phyloP scores from a whole-genome alignment of 2,329 filamentous ascomycete species.

The Incumbomyces delicatus region DNA sequence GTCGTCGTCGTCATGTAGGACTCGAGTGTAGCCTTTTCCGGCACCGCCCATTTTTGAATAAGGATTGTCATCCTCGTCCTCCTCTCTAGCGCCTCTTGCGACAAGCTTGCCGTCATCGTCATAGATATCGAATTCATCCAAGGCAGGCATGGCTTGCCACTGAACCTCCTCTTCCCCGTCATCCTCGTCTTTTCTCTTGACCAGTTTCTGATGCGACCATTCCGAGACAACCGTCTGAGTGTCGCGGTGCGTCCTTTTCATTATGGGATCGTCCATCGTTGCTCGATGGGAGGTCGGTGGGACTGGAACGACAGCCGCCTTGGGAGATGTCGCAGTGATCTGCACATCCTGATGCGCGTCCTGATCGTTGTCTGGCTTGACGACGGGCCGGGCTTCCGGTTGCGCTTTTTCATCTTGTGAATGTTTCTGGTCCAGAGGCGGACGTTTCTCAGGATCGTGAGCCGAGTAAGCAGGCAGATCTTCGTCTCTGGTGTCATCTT shows the following conservation, averaged over 20 bases:
- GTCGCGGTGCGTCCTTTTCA: slow-evolving; percentile 31
- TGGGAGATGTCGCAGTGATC: not conserved
- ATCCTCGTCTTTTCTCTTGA: slow-evolving; percentile 44
- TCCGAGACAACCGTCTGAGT: slow-evolving; percentile 53
- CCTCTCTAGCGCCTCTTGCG: slow-evolving; percentile 63
- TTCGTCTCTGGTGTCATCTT: no score
- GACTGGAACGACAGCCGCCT: slow-evolving; percentile 3
- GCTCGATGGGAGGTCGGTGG: slow-evolving; percentile 5
- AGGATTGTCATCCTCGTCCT: slow-evolving; percentile 53
- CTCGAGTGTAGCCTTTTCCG: slow-evolving; percentile 88
- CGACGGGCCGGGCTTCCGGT: no score
- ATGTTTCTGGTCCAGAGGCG: no score
- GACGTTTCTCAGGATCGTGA: no score
- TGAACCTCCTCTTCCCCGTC: slow-evolving; percentile 48
- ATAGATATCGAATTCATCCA: slow-evolving; percentile 88
- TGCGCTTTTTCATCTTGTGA: no score
- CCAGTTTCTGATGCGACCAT: slow-evolving; percentile 80
- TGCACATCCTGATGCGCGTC: no score
- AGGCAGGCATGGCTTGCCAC: slow-evolving; percentile 93
- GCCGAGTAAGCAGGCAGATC: no score
- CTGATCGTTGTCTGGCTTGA: not conserved
- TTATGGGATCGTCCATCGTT: slow-evolving; percentile 18
- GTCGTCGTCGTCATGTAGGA: slow-evolving; percentile 93
- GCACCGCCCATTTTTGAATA: slow-evolving; percentile 62
- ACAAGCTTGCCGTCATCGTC: slow-evolving; percentile 85